These are phyloP conservation scores for Colletotrichum simmondsii DNA, from an alignment of 2,329 filamentous ascomycete genomes.

Conservation along the genomic window DNA sequence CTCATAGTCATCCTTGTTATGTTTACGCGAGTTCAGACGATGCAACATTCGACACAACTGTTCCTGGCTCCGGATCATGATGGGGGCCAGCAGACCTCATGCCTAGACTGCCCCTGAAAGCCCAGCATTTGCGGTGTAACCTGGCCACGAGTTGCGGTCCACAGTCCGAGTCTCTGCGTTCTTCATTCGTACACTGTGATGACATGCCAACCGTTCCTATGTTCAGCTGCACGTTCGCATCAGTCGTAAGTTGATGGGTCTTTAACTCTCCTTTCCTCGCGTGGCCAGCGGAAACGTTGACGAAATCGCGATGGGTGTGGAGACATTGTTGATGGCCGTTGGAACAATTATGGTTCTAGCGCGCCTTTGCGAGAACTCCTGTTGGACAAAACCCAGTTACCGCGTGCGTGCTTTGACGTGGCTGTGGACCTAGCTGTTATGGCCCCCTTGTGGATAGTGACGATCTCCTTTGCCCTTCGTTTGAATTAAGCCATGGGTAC, in stretches of 20 bases:
- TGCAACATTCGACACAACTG: no score
- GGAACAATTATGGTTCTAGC: background rate
- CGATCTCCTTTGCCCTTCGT: conserved; percentile 9
- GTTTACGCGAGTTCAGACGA: no score
- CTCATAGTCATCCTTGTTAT: no score
- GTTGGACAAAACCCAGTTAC: conserved; percentile 2
- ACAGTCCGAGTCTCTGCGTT: no score
- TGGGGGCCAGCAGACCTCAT: no score
- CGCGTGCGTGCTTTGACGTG: conserved; percentile 14
- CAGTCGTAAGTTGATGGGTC: background rate
- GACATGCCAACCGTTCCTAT: background rate
- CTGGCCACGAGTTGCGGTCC: no score
- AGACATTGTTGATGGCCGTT: background rate
- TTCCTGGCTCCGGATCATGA: no score
- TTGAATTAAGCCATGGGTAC: conserved; percentile 12
- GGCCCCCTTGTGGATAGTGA: background rate
- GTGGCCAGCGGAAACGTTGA: background rate
- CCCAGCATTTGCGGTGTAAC: no score
- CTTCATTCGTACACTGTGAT: no score
- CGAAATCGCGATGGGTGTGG: background rate
- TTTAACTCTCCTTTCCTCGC: background rate
- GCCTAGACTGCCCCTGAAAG: no score
- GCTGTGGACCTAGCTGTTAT: background rate
- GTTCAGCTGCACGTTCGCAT: background rate
- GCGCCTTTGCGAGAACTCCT: background rate